Base-by-base conservation (phyloP, 1,139 yeast genomes). In the Yamadazyma mexicana region DNA sequence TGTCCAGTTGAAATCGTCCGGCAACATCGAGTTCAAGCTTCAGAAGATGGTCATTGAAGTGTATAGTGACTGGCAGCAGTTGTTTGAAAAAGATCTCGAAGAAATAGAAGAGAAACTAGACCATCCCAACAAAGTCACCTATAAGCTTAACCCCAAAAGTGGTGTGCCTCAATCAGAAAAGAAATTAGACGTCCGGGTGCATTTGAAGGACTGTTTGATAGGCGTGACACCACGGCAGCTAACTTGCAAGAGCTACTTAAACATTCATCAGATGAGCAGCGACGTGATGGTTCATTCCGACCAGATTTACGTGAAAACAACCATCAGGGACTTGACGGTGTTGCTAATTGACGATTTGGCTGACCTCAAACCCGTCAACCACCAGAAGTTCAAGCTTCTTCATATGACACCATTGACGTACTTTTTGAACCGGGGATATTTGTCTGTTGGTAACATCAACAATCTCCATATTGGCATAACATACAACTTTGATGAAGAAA, bases 141-240 rank as follows among this genome's bases (percentile, higher is more conserved):
- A 11, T 7, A n/a, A 25, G 5, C 4, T 16, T 4, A 25, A 34
- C 37, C 15, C 11, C 14, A 25, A 14, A 3, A 27, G 12, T 2
- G 29, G 27, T 17, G 27, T 10, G n/a, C 11, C 20, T 6, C 20
- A n/a, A 4, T 16, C 27, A 3, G 31, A 16, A 11, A 38, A 25
- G 12, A 47, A 50, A 15, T 39, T 59, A 2, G 78, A 72, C 27
- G 43, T 79, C 7, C 72, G 80, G 35, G 37, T 81, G 15, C 62
- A 67, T 1, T 54, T 83, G 11, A 51, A 70, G 16, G 83, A 83
- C 44, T 75, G 82, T 40, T 64, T 74, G 1, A 43, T 84, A 28
- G 84, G 83, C 0, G 52, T 84, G 17, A 72, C 66, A 18, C 91
- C 95, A 0, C 77, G 77, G 7, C 64, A 83, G 40, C 55, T 87